These are phyloP conservation scores for Eimeria zaria DNA, from an alignment of 169 alveolate species.

Conservation along the genomic window DNA sequence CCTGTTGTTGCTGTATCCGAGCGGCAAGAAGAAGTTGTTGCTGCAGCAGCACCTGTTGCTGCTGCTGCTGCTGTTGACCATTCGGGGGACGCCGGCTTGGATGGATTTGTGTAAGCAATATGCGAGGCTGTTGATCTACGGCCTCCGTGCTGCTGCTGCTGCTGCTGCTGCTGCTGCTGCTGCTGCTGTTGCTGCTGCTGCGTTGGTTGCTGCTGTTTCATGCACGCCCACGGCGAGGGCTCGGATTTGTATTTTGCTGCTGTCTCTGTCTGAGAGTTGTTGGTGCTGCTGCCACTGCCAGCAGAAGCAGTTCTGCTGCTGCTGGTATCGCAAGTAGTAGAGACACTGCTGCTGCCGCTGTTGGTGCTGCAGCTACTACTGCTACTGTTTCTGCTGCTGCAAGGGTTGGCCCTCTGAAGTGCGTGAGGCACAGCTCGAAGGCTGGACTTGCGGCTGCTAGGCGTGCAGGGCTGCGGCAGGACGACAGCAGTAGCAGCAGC, in stretches of 20 bases:
- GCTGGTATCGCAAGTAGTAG: neutral
- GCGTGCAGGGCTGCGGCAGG: constrained; percentile 44
- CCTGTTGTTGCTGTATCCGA: neutral
- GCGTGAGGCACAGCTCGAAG: neutral
- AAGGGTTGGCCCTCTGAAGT: neutral
- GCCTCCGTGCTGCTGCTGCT: constrained; percentile 49
- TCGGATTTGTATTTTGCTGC: neutral
- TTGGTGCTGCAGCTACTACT: constrained; percentile 15
- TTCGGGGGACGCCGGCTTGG: neutral
- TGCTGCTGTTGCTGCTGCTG: constrained; percentile 27
- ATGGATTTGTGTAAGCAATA: neutral
- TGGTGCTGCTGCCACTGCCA: constrained; percentile 24
- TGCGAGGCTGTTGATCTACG: neutral
- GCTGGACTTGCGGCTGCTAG: constrained; percentile 11
- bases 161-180: constrained; percentile 54
- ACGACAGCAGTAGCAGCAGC: constrained; percentile 36
- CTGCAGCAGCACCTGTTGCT: too few species aligned
- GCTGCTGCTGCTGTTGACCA: constrained; percentile 22
- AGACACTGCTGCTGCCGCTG: constrained; percentile 20
- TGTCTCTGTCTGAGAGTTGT: neutral
- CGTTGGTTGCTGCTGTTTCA: too few species aligned
- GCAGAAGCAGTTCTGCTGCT: constrained; percentile 52
- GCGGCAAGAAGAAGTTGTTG: neutral
- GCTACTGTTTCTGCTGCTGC: constrained; percentile 41
- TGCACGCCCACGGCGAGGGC: constrained; percentile 23